Evolutionary conservation across 495 filamentous ascomycete species (phyloP).

Genomic region (Amphirosellinia nigrospora): DNA sequence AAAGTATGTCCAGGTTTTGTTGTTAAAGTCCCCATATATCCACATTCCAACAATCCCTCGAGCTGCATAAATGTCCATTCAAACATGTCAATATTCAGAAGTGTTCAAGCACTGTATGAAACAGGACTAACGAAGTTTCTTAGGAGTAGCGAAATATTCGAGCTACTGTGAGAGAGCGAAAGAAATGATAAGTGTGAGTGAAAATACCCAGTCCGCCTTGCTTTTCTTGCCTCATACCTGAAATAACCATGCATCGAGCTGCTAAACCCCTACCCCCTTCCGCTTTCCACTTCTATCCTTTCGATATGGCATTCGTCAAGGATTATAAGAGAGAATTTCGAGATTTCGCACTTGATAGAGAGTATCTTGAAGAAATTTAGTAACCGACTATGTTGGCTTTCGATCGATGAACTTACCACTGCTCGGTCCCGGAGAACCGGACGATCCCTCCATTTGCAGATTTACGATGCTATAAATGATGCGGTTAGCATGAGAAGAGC

Average conservation of each 20-base stretch:
- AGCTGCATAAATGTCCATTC: too few species aligned
- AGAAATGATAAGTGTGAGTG: too few species aligned
- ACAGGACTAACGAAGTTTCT: neutral
- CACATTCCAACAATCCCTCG: too few species aligned
- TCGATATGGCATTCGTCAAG: conserved; percentile 23
- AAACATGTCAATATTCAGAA: too few species aligned
- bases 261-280: neutral
- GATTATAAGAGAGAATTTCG: conserved; percentile 48
- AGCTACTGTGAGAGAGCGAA: neutral
- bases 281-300: neutral
- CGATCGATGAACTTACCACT: conserved; percentile 40
- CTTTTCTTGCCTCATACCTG: neutral
- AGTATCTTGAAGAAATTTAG: conserved; percentile 40
- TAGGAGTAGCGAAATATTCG: neutral
- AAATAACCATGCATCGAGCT: neutral
- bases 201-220: neutral
- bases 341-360: conserved; percentile 50
- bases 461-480: conserved; percentile 48
- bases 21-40: too few species aligned
- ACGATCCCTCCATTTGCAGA: conserved; percentile 58
- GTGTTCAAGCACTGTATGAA: too few species aligned
- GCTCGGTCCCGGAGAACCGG: conserved; percentile 53
- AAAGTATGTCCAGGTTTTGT: too few species aligned
- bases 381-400: neutral
- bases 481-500: conserved; percentile 14